These are phyloP conservation scores for bread wheat (Triticum aestivum) DNA, from an alignment of 176 grass and related monocot genomes.

Conservation along the genomic window IWGSC_CS_RefSeq_v2.1 NC_057812.1:577714170-577714669, in stretches of 20 bases:
- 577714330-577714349: too few species aligned
- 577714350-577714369: too few species aligned
- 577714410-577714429: background rate
- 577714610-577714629: background rate
- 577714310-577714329: too few species aligned
- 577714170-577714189: too few species aligned
- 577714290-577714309: too few species aligned
- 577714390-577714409: background rate
- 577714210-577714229: too few species aligned
- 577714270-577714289: too few species aligned
- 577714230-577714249: too few species aligned
- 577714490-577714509: slow-evolving; percentile 41
- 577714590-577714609: background rate
- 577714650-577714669: too few species aligned
- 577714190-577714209: too few species aligned
- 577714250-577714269: too few species aligned
- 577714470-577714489: background rate
- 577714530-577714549: slow-evolving; percentile 7
- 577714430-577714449: background rate
- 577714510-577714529: background rate
- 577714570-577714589: background rate
- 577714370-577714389: background rate
- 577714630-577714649: background rate
- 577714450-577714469: slow-evolving; percentile 14
- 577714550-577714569: slow-evolving; percentile 11